A percentile compares a stretch with the other conserved stretches of the same genome.
These are phyloP conservation scores for Chlorella sp. DNA, from an alignment of 139 green algal genomes.

Conservation along the genomic window DNA sequence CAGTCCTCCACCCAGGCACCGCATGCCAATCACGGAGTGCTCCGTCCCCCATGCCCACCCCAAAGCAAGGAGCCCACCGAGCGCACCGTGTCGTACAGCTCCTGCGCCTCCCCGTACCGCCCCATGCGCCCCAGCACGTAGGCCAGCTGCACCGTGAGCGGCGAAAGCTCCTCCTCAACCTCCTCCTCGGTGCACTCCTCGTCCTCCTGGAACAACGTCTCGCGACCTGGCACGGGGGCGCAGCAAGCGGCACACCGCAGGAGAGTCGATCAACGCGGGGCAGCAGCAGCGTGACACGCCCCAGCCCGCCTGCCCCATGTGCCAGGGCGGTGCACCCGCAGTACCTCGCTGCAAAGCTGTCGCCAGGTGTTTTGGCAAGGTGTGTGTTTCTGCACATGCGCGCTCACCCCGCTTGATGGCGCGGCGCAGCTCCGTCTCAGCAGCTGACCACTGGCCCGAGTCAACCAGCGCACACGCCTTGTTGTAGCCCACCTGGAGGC, in stretches of 20 bases:
- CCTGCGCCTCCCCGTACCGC: conserved; percentile 29
- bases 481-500: conserved; percentile 75
- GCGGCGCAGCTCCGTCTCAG: conserved; percentile 69
- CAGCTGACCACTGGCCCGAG: conserved; percentile 36
- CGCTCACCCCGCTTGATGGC: conserved; percentile 57
- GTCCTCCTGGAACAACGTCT: conserved; percentile 75
- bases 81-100: conserved; percentile 31
- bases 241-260: background rate
- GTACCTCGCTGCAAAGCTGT: background rate
- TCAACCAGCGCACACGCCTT: conserved; percentile 62
- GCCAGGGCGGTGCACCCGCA: background rate
- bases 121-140: conserved; percentile 58
- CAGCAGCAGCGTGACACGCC: background rate
- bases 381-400: background rate
- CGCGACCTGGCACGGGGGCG: conserved; percentile 49
- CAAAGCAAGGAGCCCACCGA: too few relatives aligned
- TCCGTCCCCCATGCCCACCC: too few relatives aligned
- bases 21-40: too few relatives aligned
- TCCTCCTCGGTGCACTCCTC: conserved; percentile 82
- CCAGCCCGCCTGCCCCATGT: too few relatives aligned
- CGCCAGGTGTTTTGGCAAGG: background rate
- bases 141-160: conserved; percentile 72
- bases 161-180: conserved; percentile 78
- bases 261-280: background rate
- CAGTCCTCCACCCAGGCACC: too few relatives aligned